phyloP scores from a whole-genome alignment of 2,329 filamentous ascomycete species.

The Pseudopyricularia cyperi region DNA sequence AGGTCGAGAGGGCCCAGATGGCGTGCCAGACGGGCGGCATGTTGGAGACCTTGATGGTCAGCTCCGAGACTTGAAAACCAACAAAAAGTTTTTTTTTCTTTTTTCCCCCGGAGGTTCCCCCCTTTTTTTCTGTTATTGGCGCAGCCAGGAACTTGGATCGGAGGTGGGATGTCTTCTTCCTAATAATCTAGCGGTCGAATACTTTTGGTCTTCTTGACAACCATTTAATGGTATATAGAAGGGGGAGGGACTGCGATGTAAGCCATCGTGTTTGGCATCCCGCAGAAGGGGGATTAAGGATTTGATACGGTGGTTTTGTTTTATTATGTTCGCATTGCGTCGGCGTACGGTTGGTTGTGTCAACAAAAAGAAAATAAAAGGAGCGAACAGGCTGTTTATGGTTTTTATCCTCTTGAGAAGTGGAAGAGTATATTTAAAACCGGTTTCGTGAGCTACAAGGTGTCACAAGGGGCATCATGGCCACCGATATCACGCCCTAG shows the following conservation, averaged over 20 bases:
- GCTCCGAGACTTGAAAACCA: conserved; percentile 2
- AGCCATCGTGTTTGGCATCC: neutral
- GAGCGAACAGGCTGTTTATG: neutral
- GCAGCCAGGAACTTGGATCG: too few species aligned
- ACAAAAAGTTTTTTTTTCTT: too few species aligned
- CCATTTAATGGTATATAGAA: too few species aligned
- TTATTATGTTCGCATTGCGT: neutral
- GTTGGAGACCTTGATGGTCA: conserved; percentile 56
- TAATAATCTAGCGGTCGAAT: too few species aligned
- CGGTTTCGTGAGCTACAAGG: neutral
- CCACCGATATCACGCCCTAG: too few species aligned
- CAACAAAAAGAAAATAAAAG: neutral
- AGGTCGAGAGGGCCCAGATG: conserved; percentile 73
- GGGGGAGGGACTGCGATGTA: too few species aligned
- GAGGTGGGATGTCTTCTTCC: too few species aligned
- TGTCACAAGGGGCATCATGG: too few species aligned
- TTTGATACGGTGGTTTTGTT: neutral
- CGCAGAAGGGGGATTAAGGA: neutral
- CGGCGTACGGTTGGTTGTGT: neutral
- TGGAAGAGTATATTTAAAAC: neutral
- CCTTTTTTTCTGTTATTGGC: too few species aligned
- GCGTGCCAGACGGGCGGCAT: conserved; percentile 77
- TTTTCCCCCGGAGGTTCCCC: too few species aligned
- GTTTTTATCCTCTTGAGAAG: neutral
- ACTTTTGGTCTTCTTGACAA: too few species aligned